A percentile compares a stretch with the other conserved stretches of the same genome.
phyloP scores from a whole-genome alignment of 2,329 filamentous ascomycete species.

The Pseudopyrenochaeta lycopersici region DNA sequence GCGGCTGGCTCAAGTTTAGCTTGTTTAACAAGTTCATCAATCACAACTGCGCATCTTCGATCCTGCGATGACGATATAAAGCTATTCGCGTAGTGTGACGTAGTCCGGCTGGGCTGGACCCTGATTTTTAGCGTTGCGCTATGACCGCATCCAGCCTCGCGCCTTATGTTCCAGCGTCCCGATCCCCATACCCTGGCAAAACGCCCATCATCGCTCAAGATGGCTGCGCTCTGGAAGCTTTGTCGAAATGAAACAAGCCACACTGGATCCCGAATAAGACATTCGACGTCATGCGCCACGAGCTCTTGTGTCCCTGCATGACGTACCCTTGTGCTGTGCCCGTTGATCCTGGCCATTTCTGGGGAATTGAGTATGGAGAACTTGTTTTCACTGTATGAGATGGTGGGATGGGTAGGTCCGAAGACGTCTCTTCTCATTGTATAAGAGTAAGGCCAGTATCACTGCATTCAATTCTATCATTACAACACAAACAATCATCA shows the following conservation, averaged over 20 bases:
- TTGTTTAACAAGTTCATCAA: not conserved
- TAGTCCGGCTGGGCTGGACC: conserved; percentile 13
- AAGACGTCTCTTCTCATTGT: conserved; percentile 1
- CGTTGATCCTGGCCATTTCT: conserved; percentile 16
- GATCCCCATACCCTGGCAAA: conserved; percentile 14
- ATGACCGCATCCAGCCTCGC: conserved; percentile 16
- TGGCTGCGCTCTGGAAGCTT: conserved; percentile 5
- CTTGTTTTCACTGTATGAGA: conserved; percentile 28
- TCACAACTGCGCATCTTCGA: not conserved
- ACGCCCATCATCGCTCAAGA: conserved; percentile 13
- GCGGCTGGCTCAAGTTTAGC: not conserved
- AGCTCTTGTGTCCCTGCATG: conserved; percentile 32
- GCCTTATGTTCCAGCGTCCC: not conserved
- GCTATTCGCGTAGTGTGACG: conserved; percentile 29
- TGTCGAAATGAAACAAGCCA: conserved; percentile 20
- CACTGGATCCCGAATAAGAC: conserved; percentile 6
- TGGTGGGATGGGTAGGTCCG: conserved; percentile 2
- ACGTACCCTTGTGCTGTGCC: conserved; percentile 24
- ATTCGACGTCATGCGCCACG: conserved; percentile 28
- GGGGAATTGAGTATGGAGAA: conserved; percentile 19
- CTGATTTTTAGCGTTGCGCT: conserved; percentile 8
- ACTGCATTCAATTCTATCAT: not conserved
- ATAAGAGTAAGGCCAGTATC: conserved; percentile 13
- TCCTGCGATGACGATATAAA: conserved; percentile 21
- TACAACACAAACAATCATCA: not conserved